Conservation (phyloP, 257 asterid genomes). For the Galeopsis tetrahit region DNA sequence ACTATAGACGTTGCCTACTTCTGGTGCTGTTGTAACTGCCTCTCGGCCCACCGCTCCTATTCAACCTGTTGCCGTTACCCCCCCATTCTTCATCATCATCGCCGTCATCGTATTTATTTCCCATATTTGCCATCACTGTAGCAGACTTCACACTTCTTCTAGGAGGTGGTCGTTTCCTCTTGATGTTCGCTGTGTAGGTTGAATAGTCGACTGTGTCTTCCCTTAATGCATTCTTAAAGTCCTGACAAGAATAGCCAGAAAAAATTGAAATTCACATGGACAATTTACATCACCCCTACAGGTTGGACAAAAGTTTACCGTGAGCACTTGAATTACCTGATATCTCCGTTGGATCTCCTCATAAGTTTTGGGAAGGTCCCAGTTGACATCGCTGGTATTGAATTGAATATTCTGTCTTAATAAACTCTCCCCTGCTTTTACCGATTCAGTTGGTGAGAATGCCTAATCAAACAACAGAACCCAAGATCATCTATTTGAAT, state of each 20-base stretch:
- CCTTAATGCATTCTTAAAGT: constrained; percentile 61
- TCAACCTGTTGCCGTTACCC: constrained; percentile 52
- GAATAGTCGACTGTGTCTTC: constrained; percentile 71
- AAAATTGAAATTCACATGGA: background rate
- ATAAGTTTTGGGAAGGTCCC: constrained; percentile 65
- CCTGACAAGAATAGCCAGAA: constrained; percentile 37
- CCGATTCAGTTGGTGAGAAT: constrained; percentile 81
- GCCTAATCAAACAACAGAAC: constrained; percentile 52
- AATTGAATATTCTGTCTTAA: constrained; percentile 69
- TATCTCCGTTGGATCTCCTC: constrained; percentile 73
- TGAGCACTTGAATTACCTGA: constrained; percentile 62
- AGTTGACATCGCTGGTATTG: constrained; percentile 58
- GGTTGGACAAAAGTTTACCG: background rate
- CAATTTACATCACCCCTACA: background rate
- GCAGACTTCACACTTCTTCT: constrained; percentile 51
- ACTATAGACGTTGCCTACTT: constrained; percentile 64
- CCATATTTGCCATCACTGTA: constrained; percentile 35
- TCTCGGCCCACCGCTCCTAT: constrained; percentile 49
- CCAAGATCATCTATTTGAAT: constrained; percentile 21
- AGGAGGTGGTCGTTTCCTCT: constrained; percentile 59
- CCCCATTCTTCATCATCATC: constrained; percentile 57
- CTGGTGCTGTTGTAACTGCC: constrained; percentile 59
- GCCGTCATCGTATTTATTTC: constrained; percentile 34
- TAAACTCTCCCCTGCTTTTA: constrained; percentile 76
- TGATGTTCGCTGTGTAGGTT: constrained; percentile 65